These are phyloP conservation scores for Corymbia calophylla DNA, from an alignment of 441 rosid species.

Conservation along the genomic window DNA sequence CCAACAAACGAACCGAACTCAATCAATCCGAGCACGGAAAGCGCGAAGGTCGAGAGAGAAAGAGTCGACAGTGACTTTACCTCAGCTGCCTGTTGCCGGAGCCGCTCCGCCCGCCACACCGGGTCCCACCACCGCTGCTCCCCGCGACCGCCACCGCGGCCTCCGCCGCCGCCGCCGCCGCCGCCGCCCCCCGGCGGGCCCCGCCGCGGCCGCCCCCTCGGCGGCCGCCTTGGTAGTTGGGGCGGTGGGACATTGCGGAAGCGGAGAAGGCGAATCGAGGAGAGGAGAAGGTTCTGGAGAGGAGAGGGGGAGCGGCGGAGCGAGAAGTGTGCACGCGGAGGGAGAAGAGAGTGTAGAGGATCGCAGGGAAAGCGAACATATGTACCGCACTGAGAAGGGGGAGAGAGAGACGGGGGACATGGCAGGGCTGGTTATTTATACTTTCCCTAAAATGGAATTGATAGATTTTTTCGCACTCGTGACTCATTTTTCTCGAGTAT, in stretches of 20 bases:
- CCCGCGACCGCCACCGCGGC: constrained; percentile 60
- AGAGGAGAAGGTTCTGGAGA: neutral
- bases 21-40: neutral
- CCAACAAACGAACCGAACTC: neutral
- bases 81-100: constrained; percentile 73
- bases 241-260: constrained; percentile 60
- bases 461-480: neutral
- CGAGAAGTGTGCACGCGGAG: neutral
- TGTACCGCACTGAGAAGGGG: neutral
- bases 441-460: neutral
- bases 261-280: constrained; percentile 14
- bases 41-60: neutral
- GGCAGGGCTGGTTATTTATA: neutral
- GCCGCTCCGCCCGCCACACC: constrained; percentile 91
- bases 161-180: constrained; percentile 26
- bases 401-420: too few species aligned
- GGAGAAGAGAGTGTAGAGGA: neutral
- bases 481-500: neutral
- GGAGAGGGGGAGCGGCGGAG: neutral
- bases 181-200: constrained; percentile 36
- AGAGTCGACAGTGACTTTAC: constrained; percentile 15
- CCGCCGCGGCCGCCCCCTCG: constrained; percentile 36
- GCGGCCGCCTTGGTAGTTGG: constrained; percentile 74
- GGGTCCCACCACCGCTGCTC: constrained; percentile 99
- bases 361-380: neutral